Conservation (phyloP, 306 rosid genomes). For the Cotoneaster glaucophyllus region DNA sequence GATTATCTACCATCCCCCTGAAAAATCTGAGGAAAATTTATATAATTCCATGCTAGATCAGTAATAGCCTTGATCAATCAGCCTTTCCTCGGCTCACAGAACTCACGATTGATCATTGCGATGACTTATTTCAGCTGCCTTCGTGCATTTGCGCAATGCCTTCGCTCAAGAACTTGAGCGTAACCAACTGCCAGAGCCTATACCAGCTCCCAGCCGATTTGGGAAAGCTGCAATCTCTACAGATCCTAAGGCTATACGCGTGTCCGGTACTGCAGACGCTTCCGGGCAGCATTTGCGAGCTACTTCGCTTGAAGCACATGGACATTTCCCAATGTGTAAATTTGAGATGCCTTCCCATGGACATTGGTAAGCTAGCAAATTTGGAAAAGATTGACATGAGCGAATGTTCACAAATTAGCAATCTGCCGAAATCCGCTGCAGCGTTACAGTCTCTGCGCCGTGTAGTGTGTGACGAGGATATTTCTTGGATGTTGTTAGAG, state of each 20-base stretch:
- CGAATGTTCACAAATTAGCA: constrained; percentile 57
- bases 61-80: constrained; percentile 36
- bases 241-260: constrained; percentile 63
- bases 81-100: constrained; percentile 57
- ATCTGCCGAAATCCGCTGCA: constrained; percentile 45
- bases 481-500: constrained; percentile 64
- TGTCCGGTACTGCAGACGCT: constrained; percentile 57
- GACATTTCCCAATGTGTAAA: constrained; percentile 75
- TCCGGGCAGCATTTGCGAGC: constrained; percentile 46
- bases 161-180: constrained; percentile 47
- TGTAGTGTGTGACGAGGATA: constrained; percentile 82
- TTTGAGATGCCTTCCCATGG: constrained; percentile 47
- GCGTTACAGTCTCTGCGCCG: constrained; percentile 42
- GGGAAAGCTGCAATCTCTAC: constrained; percentile 38
- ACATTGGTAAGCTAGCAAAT: constrained; percentile 39
- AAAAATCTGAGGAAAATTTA: constrained; percentile 49
- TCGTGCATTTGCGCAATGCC: constrained; percentile 53
- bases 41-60: constrained; percentile 54
- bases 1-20: constrained; percentile 29
- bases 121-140: constrained; percentile 51
- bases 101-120: constrained; percentile 77
- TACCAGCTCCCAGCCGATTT: constrained; percentile 47
- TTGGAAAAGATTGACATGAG: constrained; percentile 91
- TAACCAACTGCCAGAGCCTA: constrained; percentile 76
- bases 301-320: constrained; percentile 45